These are phyloP conservation scores for Phytophthora fragariaefolia DNA, from an alignment of 352 stramenopile species.

Conservation along the genomic window DNA sequence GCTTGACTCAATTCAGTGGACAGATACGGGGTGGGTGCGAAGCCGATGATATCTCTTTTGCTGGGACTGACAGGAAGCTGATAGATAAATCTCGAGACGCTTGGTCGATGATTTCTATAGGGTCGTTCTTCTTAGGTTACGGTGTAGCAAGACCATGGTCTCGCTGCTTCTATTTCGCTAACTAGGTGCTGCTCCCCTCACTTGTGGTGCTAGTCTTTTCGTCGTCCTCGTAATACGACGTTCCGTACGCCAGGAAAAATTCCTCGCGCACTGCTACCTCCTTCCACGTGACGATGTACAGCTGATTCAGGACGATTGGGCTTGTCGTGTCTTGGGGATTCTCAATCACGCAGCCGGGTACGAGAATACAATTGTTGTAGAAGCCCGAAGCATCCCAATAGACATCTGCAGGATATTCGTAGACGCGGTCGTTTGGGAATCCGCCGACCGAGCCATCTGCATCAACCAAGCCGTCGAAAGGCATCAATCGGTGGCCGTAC, in stretches of 20 bases:
- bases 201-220: conserved; percentile 59
- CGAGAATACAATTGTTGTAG: conserved; percentile 92
- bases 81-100: conserved; percentile 4
- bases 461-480: conserved; percentile 86
- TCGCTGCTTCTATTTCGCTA: conserved; percentile 51
- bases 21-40: too few relatives aligned
- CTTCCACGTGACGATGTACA: conserved; percentile 92
- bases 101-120: conserved; percentile 39
- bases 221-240: conserved; percentile 90
- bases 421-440: conserved; percentile 89
- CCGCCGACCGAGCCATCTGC: conserved; percentile 84
- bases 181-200: conserved; percentile 40
- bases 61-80: conserved; percentile 8
- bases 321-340: conserved; percentile 80
- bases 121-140: conserved; percentile 49
- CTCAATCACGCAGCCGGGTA: conserved; percentile 83
- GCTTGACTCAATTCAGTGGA: neutral
- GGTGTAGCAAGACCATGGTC: conserved; percentile 33
- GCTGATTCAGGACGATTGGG: conserved; percentile 82
- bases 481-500: conserved; percentile 82
- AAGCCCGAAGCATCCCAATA: conserved; percentile 90
- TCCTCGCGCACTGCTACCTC: conserved; percentile 83
- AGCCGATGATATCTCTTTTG: neutral
- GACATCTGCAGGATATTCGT: conserved; percentile 84
- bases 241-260: conserved; percentile 90